Evolutionary conservation across 768 basidiomycete genomes (phyloP), one percentile per base, ranked within the genome.

Genomic region (Rhizopogon roseolus): DNA sequence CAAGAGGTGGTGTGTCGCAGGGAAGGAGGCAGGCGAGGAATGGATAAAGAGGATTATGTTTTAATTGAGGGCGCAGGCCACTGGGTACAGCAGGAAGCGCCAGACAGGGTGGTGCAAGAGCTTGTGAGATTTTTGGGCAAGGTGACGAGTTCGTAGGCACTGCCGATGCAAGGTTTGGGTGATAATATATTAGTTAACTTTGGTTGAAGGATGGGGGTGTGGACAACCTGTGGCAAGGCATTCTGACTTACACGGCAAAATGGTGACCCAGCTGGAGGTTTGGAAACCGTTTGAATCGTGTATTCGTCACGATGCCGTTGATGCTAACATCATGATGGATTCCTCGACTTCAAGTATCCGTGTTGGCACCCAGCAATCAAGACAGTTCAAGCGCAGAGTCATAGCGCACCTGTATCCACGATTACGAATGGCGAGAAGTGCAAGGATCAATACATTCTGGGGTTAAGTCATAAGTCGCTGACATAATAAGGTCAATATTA

Each of bases 31-130:
- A 52, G 16, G 28, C 45, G 36, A 42, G 59, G 58, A 19, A 79
- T 81, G 73, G 58, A 58, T 19, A 65, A 69, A 36, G 73, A 78
- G 34, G 73, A 78, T 34, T 71, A 82, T 32, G 73, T 81, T n/a
- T 55, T 86, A 41, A 66, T 85, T 8, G 67, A 76, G 2, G 77
- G 76, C 4, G 82, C 81, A 0, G 85, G 84, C 0, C 85, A 85
- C 64, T 84, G 84, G 84, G 80, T 79, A 16, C 82, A 81, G 62
- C 81, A 85, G 61, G 84, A 84, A 61, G 57, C 71, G 28, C 75
- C 78, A 11, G 72, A 71, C 41, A 68, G 58, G 11, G 74, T 84
- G 14, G 63, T 80, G 6, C 43, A 66, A 17, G 65, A 70, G 48
- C 52, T 84, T 50, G 46, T 74, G 48, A 54, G 62, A 28, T 82